Evolutionary conservation across 2,329 filamentous ascomycete genomes (phyloP), one percentile per base, ranked within the genome.

Genomic region (Sordariomycetes sp.): DNA sequence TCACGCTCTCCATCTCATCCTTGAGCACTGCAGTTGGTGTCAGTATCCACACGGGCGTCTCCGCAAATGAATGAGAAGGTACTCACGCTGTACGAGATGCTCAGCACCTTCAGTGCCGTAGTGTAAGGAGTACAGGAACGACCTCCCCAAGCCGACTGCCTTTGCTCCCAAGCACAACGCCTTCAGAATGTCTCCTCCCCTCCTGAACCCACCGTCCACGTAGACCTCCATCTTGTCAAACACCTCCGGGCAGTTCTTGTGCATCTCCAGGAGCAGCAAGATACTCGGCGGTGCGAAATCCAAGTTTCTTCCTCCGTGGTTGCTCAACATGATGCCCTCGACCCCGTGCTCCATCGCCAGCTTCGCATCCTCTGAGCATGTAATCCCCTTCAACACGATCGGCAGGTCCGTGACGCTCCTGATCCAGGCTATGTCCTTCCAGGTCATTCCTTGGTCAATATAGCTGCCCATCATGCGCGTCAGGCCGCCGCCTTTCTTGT

Each of bases 291-390:
- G 34, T 4, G 34, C 18, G n/a, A 23, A 72, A 38, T 73, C 68
- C 2, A 67, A 46, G 33, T 57, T 66, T 25, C 81, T 55, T 0
- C 81, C 81, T 2, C 80, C 82, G 49, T 86, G 82, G 44, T 86
- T 86, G 11, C 68, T 74, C 2, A 86, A 61, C 2, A 86, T 67
- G 31, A 86, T 81, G 0, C 75, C 81, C 42, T 85, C 73, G 4
- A 73, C 70, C 0, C 76, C 79, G 10, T 66, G 47, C 33, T 79
- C 66, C 23, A 77, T 64, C 3, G 75, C 75, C 9, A 37, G 16
- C 6, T 40, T 32, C 10, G 47, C 53, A 39, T 55, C 49, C 21
- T 49, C 49, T n/a, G 47, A 49, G 18, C 39, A 48, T 32, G 44
- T 41, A 16, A 55, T 48, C 8, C 50, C 51, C 37, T 51, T 53